Conservation (phyloP, 352 stramenopile species). For the Achlya hypogyna region DNA sequence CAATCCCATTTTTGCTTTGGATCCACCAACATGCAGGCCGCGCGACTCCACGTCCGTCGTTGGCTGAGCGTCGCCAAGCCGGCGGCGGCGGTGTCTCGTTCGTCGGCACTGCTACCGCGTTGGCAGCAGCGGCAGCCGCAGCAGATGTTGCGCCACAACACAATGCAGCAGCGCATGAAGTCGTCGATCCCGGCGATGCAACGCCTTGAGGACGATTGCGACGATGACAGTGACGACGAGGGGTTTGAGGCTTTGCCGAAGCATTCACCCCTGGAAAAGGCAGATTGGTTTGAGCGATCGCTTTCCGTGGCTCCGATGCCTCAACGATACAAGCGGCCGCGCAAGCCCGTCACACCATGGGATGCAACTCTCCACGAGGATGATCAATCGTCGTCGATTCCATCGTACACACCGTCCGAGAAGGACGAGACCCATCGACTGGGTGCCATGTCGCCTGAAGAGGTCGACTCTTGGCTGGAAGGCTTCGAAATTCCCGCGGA, state of each 20-base stretch:
- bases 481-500: slow-evolving; percentile 45
- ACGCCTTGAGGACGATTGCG: slow-evolving; percentile 4
- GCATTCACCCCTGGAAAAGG: slow-evolving; percentile 3
- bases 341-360: neutral
- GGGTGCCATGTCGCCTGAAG: slow-evolving; percentile 42
- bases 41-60: slow-evolving; percentile 11
- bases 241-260: neutral
- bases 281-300: slow-evolving; percentile 17
- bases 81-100: neutral
- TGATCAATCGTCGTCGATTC: neutral
- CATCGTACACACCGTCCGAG: neutral
- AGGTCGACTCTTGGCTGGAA: slow-evolving; percentile 68
- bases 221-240: slow-evolving; percentile 18
- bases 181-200: slow-evolving; percentile 7
- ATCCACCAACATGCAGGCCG: slow-evolving; percentile 6
- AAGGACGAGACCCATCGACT: slow-evolving; percentile 4
- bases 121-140: slow-evolving; percentile 8
- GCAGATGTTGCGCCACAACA: neutral
- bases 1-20: slow-evolving; percentile 13
- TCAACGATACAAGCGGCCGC: neutral
- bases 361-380: neutral
- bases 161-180: neutral
- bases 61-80: neutral
- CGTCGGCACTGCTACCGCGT: neutral
- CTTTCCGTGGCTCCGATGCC: neutral